These are phyloP conservation scores for Eimeria brunetti DNA, from an alignment of 169 alveolate genomes.

Conservation along the genomic window DNA sequence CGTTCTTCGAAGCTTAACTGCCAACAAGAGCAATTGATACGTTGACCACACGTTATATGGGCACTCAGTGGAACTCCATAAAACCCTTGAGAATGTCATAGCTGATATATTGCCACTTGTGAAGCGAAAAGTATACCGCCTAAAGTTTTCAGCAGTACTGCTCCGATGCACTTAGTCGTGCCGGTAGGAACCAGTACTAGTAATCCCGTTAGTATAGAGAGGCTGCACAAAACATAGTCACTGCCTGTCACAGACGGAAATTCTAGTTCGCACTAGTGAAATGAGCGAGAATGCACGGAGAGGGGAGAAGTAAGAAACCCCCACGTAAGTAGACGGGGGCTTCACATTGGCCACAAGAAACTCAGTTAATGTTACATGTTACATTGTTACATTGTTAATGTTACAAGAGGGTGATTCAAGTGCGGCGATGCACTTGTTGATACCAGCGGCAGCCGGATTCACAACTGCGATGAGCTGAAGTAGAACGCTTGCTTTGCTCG, in stretches of 20 bases:
- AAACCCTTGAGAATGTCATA: not conserved
- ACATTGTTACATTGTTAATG: no score
- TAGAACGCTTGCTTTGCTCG: not conserved
- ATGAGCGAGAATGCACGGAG: no score
- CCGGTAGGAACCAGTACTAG: not conserved
- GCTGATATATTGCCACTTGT: not conserved
- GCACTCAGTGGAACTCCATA: not conserved
- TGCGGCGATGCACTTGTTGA: not conserved
- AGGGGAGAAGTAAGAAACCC: not conserved
- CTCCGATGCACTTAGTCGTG: not conserved
- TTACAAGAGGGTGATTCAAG: no score
- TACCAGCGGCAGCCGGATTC: not conserved
- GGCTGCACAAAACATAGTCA: no score
- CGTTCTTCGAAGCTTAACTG: not conserved
- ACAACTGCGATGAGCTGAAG: not conserved
- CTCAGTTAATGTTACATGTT: not conserved
- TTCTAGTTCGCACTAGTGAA: not conserved
- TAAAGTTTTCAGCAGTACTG: not conserved
- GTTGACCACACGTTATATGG: not conserved
- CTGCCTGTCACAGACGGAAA: not conserved
- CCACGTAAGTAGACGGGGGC: no score
- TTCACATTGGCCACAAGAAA: not conserved
- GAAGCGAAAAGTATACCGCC: no score
- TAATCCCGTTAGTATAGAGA: not conserved
- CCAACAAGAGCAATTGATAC: not conserved